A percentile compares a stretch with the other conserved stretches of the same genome.
Evolutionary conservation across 1,284 basidiomycete species (phyloP).

Genomic region (Apiotrichum gracile): DNA sequence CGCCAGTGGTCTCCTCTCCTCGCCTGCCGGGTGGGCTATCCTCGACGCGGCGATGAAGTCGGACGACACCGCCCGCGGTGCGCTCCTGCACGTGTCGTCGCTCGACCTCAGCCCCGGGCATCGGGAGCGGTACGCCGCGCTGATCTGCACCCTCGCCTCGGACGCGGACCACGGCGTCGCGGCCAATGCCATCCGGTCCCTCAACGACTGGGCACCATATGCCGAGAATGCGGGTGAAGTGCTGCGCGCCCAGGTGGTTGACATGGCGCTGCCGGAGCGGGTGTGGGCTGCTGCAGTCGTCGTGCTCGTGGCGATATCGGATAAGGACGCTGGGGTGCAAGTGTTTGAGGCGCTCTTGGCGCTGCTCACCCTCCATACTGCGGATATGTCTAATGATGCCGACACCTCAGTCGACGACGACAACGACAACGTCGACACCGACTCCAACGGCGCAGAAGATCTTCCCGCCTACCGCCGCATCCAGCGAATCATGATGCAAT

Average conservation of each 20-base stretch:
- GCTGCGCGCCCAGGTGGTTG: background rate
- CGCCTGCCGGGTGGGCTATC: background rate
- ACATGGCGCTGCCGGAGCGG: background rate
- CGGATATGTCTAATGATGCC: no score
- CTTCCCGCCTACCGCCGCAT: background rate
- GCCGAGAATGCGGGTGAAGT: background rate
- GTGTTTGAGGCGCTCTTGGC: background rate
- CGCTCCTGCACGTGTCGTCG: background rate
- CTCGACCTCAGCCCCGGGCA: background rate
- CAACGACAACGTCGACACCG: no score
- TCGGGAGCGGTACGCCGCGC: background rate
- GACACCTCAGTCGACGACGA: background rate
- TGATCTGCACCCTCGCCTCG: background rate
- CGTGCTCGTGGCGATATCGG: background rate
- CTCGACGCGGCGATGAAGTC: background rate
- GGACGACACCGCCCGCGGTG: background rate
- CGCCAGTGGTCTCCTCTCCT: background rate
- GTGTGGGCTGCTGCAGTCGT: background rate
- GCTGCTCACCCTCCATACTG: background rate
- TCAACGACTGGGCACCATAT: background rate
- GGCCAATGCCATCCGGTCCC: background rate
- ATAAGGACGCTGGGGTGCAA: background rate
- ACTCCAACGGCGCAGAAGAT: no score
- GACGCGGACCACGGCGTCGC: background rate
- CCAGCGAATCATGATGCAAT: background rate